phyloP scores from a whole-genome alignment of 441 rosid genomes.

The Adansonia grandidieri region DNA sequence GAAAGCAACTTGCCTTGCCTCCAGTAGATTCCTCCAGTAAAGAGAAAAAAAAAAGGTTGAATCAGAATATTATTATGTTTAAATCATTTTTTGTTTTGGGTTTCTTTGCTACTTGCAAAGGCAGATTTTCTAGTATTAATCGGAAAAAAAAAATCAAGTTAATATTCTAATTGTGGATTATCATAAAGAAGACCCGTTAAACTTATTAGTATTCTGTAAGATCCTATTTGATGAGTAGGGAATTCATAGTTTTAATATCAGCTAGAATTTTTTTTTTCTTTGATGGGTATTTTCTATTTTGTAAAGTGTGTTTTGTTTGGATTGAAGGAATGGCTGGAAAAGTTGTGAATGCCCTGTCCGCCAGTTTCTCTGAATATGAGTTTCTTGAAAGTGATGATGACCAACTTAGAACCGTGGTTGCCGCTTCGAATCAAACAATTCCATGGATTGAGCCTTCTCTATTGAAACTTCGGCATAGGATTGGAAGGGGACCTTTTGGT shows the following conservation, averaged over 20 bases:
- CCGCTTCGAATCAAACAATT: constrained; percentile 43
- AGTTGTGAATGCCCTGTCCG: constrained; percentile 44
- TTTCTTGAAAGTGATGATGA: constrained; percentile 68
- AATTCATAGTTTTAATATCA: background rate
- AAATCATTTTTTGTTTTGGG: background rate
- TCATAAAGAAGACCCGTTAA: background rate
- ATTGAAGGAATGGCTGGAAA: constrained; percentile 62
- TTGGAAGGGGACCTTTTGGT: constrained; percentile 85
- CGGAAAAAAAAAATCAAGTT: background rate
- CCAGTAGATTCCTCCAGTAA: background rate
- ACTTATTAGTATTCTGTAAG: background rate
- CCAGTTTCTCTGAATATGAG: constrained; percentile 63
- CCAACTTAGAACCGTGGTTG: constrained; percentile 54
- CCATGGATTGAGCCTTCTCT: constrained; percentile 66
- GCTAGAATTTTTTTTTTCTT: background rate
- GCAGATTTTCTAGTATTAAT: background rate
- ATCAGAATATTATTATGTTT: background rate
- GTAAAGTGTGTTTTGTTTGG: background rate
- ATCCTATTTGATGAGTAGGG: background rate
- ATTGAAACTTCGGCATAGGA: constrained; percentile 77
- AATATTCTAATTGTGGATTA: background rate
- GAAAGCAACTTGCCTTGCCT: background rate
- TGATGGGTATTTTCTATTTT: background rate
- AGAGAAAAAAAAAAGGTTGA: background rate
- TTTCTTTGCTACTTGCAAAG: background rate